Conservation (phyloP, 164 flowering plant species). For the Chimonanthus praecox region DNA sequence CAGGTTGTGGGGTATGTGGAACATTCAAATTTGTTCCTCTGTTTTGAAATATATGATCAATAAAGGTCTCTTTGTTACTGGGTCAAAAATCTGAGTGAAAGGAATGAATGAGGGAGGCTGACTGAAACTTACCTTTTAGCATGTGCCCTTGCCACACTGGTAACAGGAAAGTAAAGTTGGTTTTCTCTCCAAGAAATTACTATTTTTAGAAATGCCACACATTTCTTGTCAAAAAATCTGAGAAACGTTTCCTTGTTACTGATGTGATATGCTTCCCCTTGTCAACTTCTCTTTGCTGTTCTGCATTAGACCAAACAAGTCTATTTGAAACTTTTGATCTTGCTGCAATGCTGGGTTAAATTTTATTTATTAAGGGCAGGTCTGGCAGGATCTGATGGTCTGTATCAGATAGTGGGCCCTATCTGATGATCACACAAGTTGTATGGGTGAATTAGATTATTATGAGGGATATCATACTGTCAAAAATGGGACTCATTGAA, state of each 20-base stretch:
- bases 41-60: not conserved
- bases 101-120: not conserved
- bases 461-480: no score
- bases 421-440: no score
- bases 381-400: no score
- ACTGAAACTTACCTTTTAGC: not conserved
- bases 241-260: not conserved
- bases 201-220: not conserved
- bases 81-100: not conserved
- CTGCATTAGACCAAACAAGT: not conserved
- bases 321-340: no score
- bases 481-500: no score
- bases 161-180: not conserved
- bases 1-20: conserved; percentile 85
- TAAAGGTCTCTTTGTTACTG: not conserved
- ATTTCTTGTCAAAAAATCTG: not conserved
- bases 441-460: no score
- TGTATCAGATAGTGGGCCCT: no score
- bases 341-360: not conserved
- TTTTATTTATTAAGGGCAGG: not conserved
- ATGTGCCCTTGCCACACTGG: not conserved
- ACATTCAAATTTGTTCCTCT: not conserved
- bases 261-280: not conserved
- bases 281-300: not conserved
- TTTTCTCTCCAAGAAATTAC: not conserved